Evolutionary conservation across 2,329 filamentous ascomycete genomes (phyloP), one percentile per base, ranked within the genome.

Genomic region (Tolypocladium tundrense): DNA sequence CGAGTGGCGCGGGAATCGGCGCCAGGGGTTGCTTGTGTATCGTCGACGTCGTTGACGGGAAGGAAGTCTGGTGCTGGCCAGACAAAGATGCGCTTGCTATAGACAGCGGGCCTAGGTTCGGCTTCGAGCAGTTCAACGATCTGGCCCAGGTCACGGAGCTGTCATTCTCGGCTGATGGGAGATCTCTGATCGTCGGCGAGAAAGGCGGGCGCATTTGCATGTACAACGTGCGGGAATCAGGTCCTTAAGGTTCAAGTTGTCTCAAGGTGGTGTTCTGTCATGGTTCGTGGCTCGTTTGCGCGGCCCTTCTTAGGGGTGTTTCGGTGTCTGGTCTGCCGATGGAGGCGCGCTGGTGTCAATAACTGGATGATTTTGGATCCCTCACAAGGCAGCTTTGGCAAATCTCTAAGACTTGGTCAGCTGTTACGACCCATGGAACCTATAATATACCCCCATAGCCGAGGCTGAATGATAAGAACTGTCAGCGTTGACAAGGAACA

Each of bases 61-160:
- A 66, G 14, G 67, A 72, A 61, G 62, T 75, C 10, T 76, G 73
- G 73, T 70, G 67, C 59, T 75, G 70, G 72, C 71, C 68, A 1
- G 69, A 73, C 37, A 67, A 63, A 27, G 67, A 69, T 54, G 66
- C 63, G 1, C 62, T 64, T 35, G 66, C 59, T 14, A 62, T 62
- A 7, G 61, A 63, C 16, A 65, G 62, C 39, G 67, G 62, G 7
- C 61, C 61, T 5, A 61, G 59, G 33, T 56, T 60, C 5, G 67
- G 66, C 0, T 69, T 69, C 35, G 61, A 68, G 52, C 69, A 71
- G 57, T 65, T 73, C 45, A 68, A 69, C 31, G 67, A 72, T 31
- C 61, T 76, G 48, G 65, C 61, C 10, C 66, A 61, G 33, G 68
- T 76, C 3, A 72, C 70, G 1, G 73, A 76, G 61, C 63, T 76